Percentiles rank a stretch among this genome's conserved stretches.
Evolutionary conservation across 192 early-diverging fungal species (phyloP).

Genomic region (Mortierella hygrophila): DNA sequence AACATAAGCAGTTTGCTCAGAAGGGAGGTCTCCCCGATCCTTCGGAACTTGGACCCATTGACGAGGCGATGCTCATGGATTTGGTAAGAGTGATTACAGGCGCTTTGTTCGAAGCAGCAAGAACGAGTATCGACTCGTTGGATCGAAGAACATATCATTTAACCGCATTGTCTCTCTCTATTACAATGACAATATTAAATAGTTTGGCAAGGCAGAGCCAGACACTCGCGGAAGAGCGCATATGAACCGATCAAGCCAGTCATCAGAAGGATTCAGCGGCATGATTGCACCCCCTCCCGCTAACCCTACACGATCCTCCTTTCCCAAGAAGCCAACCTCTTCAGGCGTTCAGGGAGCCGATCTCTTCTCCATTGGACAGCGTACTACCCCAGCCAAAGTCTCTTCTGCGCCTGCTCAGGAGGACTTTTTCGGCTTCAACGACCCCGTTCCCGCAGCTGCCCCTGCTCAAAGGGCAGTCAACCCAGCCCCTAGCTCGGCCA

Average conservation of each 20-base stretch:
- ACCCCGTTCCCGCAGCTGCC: conserved; percentile 23
- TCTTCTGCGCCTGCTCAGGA: conserved; percentile 15
- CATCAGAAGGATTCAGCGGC: conserved; percentile 42
- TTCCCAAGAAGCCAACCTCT: conserved; percentile 27
- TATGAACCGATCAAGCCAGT: conserved; percentile 29
- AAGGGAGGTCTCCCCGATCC: conserved; percentile 83
- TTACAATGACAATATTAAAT: neutral
- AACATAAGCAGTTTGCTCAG: conserved; percentile 80
- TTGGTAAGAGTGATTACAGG: neutral
- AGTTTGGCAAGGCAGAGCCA: conserved; percentile 43
- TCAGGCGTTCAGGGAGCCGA: conserved; percentile 39
- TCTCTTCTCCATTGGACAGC: conserved; percentile 40
- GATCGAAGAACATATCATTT: neutral
- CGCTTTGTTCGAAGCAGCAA: neutral
- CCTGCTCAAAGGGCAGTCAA: conserved; percentile 8
- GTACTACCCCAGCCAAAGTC: conserved; percentile 11
- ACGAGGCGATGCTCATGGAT: conserved; percentile 40
- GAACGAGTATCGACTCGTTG: neutral
- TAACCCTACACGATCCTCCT: conserved; percentile 30
- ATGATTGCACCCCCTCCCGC: conserved; percentile 40
- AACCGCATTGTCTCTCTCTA: neutral
- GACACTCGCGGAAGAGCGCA: conserved; percentile 22
- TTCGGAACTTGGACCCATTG: conserved; percentile 62
- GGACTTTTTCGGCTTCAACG: conserved; percentile 47
- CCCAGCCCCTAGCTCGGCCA: neutral